Conservation (phyloP, 2,329 filamentous ascomycete species). For the Nemania abortiva region DNA sequence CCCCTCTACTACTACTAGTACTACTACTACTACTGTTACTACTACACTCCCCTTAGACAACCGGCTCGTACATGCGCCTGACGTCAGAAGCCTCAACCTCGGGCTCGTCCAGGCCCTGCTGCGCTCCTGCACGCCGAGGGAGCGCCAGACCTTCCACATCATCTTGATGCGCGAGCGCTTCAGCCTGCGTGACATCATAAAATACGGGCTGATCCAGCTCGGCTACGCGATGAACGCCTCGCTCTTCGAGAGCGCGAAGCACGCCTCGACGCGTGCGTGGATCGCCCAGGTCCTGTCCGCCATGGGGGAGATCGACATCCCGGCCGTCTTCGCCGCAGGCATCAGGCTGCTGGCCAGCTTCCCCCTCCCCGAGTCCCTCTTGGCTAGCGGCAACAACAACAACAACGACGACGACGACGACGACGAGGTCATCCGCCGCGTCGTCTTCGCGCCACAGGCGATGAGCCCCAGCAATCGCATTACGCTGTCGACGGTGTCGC, state of each 20-base stretch:
- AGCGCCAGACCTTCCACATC: slow-evolving; percentile 21
- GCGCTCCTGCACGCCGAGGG: slow-evolving; percentile 18
- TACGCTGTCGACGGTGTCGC: slow-evolving; percentile 8
- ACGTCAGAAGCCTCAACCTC: not conserved
- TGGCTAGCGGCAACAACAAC: not conserved
- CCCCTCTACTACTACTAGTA: not conserved
- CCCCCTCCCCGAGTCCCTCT: not conserved
- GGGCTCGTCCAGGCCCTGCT: slow-evolving; percentile 1
- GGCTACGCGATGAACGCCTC: slow-evolving; percentile 20
- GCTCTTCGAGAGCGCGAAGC: slow-evolving; percentile 20
- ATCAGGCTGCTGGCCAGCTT: slow-evolving; percentile 15
- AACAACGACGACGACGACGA: not conserved
- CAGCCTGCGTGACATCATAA: slow-evolving; percentile 26
- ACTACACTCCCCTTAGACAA: not conserved
- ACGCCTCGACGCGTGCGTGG: slow-evolving; percentile 8
- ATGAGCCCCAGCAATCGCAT: not conserved
- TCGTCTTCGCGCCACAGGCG: not conserved
- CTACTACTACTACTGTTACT: too few relatives aligned
- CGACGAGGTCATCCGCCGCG: slow-evolving; percentile 11
- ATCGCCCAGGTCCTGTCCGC: slow-evolving; percentile 4
- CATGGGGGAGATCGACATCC: slow-evolving; percentile 3
- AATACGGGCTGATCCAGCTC: slow-evolving; percentile 31
- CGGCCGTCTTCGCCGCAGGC: slow-evolving; percentile 7
- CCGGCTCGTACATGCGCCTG: not conserved
- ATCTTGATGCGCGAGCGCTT: slow-evolving; percentile 29